These are phyloP conservation scores for Phytophthora chlamydospora DNA, from an alignment of 352 stramenopile species.

Conservation along the genomic window DNA sequence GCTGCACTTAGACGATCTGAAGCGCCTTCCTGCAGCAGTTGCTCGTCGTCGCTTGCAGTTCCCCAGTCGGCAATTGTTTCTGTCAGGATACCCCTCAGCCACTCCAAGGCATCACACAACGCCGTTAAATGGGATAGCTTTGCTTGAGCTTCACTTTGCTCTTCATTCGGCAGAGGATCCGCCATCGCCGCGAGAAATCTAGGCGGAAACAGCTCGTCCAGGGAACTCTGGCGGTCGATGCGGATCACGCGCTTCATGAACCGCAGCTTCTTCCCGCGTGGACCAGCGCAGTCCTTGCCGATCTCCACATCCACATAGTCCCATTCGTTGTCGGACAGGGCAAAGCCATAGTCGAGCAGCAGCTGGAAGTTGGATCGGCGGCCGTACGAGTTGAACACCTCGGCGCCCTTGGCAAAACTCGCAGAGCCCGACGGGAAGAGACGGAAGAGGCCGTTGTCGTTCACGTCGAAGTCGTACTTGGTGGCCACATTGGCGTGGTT, in stretches of 20 bases:
- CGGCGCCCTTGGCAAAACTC: constrained; percentile 54
- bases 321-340: constrained; percentile 90
- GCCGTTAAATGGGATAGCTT: constrained; percentile 11
- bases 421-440: constrained; percentile 71
- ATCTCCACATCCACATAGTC: constrained; percentile 75
- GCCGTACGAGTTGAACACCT: constrained; percentile 94
- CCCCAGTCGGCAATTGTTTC: constrained; percentile 30
- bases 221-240: constrained; percentile 51
- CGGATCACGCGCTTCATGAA: constrained; percentile 55
- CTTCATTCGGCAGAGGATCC: constrained; percentile 26
- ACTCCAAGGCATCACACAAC: constrained; percentile 30
- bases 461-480: constrained; percentile 86
- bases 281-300: constrained; percentile 37
- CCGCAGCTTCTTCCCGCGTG: constrained; percentile 41
- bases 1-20: constrained; percentile 41
- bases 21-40: constrained; percentile 24
- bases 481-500: constrained; percentile 92
- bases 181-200: constrained; percentile 29
- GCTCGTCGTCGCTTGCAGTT: constrained; percentile 27
- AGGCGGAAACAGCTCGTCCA: constrained; percentile 57
- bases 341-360: constrained; percentile 94
- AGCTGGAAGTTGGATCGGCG: constrained; percentile 87
- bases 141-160: constrained; percentile 12
- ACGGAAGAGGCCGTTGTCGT: constrained; percentile 63
- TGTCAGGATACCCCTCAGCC: constrained; percentile 30